Evolutionary conservation across 306 rosid species (phyloP), one percentile per base, ranked within the genome.

Genomic region (Inga leiocalycina): DNA sequence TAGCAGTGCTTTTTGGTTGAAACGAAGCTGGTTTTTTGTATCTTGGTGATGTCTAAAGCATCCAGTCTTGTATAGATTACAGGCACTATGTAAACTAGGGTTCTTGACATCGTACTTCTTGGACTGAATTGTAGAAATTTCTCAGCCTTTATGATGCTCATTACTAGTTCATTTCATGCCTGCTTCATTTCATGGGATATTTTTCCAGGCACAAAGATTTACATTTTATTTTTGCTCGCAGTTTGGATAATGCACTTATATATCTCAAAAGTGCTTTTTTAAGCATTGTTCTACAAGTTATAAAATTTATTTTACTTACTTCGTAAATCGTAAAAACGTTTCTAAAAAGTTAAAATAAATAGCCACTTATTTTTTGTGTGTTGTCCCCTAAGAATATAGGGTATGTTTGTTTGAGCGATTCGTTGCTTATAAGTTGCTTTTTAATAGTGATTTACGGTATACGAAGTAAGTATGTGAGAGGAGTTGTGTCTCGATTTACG

Each of bases 31-130:
- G 71, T 71, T 16, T 68, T 71, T n/a, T 52, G 10, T 10, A 14
- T 70, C 61, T 75, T 37, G 80, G 61, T 64, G 35, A 76, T 80
- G 61, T 87, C 76, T 78, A 72, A 10, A 73, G 76, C 90, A 76
- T 79, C 84, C 71, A 41, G 34, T 86, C 24, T 11, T 71, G 54
- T 44, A 6, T 22, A 44, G 11, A 74, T 78, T 46, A 32, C 78
- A 9, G 27, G 39, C 3, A 51, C 24, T 56, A 49, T 81, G 85
- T 75, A 75, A 71, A 59, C 83, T 69, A 49, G 13, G 39, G 8
- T 54, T n/a, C 44, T 75, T 67, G 68, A 34, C 78, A n/a, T 81
- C 82, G 41, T 49, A 45, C 35, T 6, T 24, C 80, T 71, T 46
- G 76, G 44, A 39, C 51, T 51, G 1, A 54, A 75, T 2, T 27